Base-by-base conservation (phyloP, 225 moss, liverwort and hornwort genomes). In the Straminergon stramineum region DNA sequence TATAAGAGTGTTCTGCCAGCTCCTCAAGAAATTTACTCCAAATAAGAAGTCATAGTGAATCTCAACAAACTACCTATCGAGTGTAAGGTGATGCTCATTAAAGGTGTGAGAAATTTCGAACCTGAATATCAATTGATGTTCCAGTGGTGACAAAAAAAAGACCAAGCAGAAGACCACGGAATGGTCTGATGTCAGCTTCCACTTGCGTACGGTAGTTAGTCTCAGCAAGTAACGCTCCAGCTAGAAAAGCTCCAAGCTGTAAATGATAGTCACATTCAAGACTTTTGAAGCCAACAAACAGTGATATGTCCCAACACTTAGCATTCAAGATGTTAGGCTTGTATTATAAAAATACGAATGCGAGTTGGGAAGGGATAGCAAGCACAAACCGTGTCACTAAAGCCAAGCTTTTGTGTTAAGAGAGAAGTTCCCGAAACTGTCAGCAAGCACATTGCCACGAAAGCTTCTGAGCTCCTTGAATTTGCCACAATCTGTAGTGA, bases 161-260 rank as follows among this genome's bases (percentile, higher is more conserved):
- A 89, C 99, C 99, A 57, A 99, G 93, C 23, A 99, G 90, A 75
- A 99, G 95, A 84, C 99, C 99, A 89, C 99, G 95, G 88, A 99
- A 99, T 43, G 99, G 99, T 91, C 97, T 92, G 63, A 99, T 99
- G 92, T 99, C 99, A 81, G 99, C 97, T 92, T 99, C 99, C 90
- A 99, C 99, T 93, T 99, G 99, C n/a, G 99, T 99, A 31, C 94
- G 95, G 90, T 99, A 99, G 87, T 99, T 99, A 21, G 99, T 99
- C 93, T 99, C 99, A 53, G 99, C 99, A 74, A 99, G 95, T 83
- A 97, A 90, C 55, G 99, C 99, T 91, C 99, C 99, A 70, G 99
- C 99, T 51, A 99, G 91, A 93, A 99, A 99, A 55, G 99, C 99
- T 75, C 99, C 99, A 84, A 99, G 95, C 99, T 99, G 91, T 28